Percentiles rank a stretch among this genome's conserved stretches.
phyloP scores from a whole-genome alignment of 208 protist species.

The Leishmania gerbilli region DNA sequence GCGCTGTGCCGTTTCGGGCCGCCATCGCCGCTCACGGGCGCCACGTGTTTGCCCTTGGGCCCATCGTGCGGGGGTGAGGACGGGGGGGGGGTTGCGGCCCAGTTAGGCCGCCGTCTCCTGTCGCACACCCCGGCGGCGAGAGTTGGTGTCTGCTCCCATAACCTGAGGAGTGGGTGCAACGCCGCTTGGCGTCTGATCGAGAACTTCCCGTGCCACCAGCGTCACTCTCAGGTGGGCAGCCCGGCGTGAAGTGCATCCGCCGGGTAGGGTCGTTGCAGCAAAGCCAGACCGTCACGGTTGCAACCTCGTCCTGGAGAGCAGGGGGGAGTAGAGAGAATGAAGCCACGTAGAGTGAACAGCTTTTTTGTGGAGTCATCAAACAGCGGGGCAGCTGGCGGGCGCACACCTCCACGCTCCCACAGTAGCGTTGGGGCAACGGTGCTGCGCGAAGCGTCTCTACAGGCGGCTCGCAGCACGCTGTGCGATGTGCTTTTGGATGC shows the following conservation, averaged over 20 bases:
- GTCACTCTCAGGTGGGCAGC: neutral
- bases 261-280: neutral
- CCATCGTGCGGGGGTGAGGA: too few species aligned
- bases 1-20: too few species aligned
- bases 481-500: constrained; percentile 32
- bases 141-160: neutral
- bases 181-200: neutral
- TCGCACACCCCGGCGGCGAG: neutral
- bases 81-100: neutral
- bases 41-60: too few species aligned
- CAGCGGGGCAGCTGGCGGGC: neutral
- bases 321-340: neutral
- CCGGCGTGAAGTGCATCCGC: neutral
- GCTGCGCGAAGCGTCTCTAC: neutral
- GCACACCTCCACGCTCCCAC: neutral
- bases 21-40: too few species aligned
- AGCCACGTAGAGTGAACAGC: neutral
- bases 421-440: neutral
- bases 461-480: constrained; percentile 25
- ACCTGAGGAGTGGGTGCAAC: neutral
- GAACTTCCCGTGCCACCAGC: neutral
- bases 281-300: neutral
- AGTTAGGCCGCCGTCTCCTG: neutral
- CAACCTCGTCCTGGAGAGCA: neutral
- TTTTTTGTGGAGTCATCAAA: too few species aligned